These are phyloP conservation scores for Fusarium multiceps DNA, from an alignment of 2,329 filamentous ascomycete genomes.

Conservation along the genomic window DNA sequence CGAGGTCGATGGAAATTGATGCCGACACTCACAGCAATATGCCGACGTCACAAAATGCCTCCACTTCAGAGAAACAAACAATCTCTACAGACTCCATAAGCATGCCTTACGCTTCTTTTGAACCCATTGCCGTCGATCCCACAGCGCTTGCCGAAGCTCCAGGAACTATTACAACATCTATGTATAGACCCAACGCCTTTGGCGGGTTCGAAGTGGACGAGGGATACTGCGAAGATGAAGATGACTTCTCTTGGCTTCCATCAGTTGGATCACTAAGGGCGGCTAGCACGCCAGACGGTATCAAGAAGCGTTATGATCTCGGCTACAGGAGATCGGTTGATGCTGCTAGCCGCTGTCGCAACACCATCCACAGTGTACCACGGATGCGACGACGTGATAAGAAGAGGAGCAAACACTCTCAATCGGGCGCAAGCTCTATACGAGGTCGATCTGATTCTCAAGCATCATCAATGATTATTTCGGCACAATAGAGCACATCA, in stretches of 20 bases:
- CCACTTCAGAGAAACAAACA: neutral
- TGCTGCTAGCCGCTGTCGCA: conserved; percentile 42
- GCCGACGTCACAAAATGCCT: neutral
- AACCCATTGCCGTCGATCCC: conserved; percentile 12
- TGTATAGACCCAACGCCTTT: conserved; percentile 5
- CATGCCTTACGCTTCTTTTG: neutral
- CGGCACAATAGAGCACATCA: conserved; percentile 5
- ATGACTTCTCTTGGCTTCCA: conserved; percentile 45
- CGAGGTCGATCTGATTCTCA: neutral
- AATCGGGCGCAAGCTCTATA: conserved; percentile 13
- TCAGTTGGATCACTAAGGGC: conserved; percentile 18
- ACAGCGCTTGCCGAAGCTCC: conserved; percentile 3
- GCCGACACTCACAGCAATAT: neutral
- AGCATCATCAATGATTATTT: conserved; percentile 7
- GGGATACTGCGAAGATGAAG: conserved; percentile 43
- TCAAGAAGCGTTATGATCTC: conserved; percentile 41
- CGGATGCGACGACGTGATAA: conserved; percentile 47
- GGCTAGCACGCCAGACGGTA: conserved; percentile 17
- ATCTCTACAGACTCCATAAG: neutral
- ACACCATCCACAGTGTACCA: conserved; percentile 40
- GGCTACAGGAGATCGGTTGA: conserved; percentile 41
- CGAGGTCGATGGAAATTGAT: conserved; percentile 36
- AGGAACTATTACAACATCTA: neutral
- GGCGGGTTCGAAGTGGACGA: conserved; percentile 46
- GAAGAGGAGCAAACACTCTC: conserved; percentile 26